These are phyloP conservation scores for Chytridium lagenaria DNA, from an alignment of 371 early-diverging fungal species.

Conservation along the genomic window DNA sequence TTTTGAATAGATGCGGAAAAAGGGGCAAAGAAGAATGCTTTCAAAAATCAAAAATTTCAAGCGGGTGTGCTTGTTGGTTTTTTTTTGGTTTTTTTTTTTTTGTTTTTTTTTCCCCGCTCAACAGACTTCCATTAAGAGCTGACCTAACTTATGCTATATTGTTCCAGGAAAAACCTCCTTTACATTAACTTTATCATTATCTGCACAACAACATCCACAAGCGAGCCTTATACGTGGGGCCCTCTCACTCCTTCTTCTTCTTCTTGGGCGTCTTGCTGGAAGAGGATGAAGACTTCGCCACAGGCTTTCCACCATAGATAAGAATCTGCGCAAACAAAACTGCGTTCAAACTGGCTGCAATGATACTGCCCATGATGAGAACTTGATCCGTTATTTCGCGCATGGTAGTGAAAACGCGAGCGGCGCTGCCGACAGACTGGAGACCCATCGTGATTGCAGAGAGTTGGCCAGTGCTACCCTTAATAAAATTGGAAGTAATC, in stretches of 20 bases:
- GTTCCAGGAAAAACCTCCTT: no score
- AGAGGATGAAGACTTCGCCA: not conserved
- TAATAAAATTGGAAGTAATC: conserved; percentile 75
- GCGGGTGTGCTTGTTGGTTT: no score
- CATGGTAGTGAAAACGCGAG: conserved; percentile 90
- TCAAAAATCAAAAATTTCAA: no score
- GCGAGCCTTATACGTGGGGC: no score
- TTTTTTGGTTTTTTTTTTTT: no score
- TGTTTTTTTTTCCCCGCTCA: no score
- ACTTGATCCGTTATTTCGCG: conserved; percentile 80
- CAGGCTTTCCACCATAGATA: conserved; percentile 43
- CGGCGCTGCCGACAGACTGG: conserved; percentile 82
- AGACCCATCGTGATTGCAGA: conserved; percentile 86
- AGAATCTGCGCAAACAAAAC: conserved; percentile 81
- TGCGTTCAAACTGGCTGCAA: conserved; percentile 79
- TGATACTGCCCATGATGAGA: conserved; percentile 66
- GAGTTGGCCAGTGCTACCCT: conserved; percentile 87
- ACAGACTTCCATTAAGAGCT: no score
- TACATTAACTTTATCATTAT: no score
- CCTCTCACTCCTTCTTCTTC: not conserved
- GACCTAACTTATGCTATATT: no score
- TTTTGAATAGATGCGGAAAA: no score
- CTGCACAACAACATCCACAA: no score
- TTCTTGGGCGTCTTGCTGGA: not conserved
- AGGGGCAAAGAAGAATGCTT: no score